Evolutionary conservation across 164 flowering plant genomes (phyloP).

Genomic region (Berberis vulgaris): DNA sequence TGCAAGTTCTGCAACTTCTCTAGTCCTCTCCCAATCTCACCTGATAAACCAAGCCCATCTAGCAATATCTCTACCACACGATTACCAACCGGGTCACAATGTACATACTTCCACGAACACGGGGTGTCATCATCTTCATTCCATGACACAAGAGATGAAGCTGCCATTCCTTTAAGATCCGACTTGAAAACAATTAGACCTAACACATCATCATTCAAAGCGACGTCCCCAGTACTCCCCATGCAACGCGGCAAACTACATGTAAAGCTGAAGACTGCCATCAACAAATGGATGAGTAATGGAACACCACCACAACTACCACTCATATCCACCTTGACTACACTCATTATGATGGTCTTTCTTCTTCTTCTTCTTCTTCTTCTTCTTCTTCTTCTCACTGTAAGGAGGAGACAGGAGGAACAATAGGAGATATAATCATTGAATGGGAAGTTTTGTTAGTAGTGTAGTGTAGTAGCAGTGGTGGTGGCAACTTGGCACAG

Average conservation of each 20-base stretch:
- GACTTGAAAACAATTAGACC: conserved; percentile 89
- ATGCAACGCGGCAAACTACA: not conserved
- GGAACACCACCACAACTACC: no score
- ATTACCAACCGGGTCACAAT: conserved; percentile 44
- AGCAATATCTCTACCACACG: conserved; percentile 46
- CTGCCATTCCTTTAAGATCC: conserved; percentile 41
- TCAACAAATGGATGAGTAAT: no score
- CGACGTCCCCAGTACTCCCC: conserved; percentile 5
- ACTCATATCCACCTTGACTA: no score
- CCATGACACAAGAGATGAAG: conserved; percentile 52
- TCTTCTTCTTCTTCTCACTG: no score
- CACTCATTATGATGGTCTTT: no score
- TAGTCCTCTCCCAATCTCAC: conserved; percentile 63
- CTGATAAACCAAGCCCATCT: conserved; percentile 53
- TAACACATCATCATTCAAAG: conserved; percentile 59
- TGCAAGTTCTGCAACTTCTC: conserved; percentile 44
- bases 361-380: no score
- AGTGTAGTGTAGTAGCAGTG: no score
- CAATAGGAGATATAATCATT: no score
- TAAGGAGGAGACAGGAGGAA: no score
- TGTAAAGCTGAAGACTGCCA: no score
- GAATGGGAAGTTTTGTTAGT: no score
- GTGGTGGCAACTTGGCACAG: no score
- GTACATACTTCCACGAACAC: conserved; percentile 61
- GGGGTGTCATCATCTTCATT: conserved; percentile 71